A percentile compares a stretch with the other conserved stretches of the same genome.
phyloP scores from a whole-genome alignment of 805 yeast genomes.

The Hanseniaspora pseudoguilliermondii region DNA sequence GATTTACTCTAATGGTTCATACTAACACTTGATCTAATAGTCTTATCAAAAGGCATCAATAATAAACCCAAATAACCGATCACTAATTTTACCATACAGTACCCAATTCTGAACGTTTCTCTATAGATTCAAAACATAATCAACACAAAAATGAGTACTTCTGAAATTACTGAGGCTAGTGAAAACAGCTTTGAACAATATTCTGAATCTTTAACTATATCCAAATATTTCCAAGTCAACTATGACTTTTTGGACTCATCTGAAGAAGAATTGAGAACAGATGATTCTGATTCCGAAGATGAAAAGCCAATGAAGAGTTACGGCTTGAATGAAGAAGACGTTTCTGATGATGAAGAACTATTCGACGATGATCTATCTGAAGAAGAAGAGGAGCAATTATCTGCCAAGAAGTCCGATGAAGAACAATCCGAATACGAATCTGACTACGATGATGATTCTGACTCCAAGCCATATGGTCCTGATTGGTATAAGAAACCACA shows the following conservation, averaged over 20 bases:
- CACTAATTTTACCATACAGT: not conserved
- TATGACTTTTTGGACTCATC: constrained; percentile 34
- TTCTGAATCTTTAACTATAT: constrained; percentile 37
- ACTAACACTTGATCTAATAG: no score
- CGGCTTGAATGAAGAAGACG: constrained; percentile 23
- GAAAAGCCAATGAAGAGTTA: constrained; percentile 21
- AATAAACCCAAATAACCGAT: not conserved
- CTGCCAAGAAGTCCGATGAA: constrained; percentile 21
- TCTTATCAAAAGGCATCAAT: no score
- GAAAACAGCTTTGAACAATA: not conserved
- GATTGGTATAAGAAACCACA: constrained; percentile 34
- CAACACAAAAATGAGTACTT: not conserved
- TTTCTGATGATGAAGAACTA: constrained; percentile 25
- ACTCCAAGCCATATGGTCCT: constrained; percentile 33
- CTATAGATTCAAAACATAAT: not conserved
- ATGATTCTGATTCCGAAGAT: constrained; percentile 23
- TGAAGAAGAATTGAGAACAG: constrained; percentile 29
- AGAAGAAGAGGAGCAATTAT: constrained; percentile 18
- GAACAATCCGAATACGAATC: constrained; percentile 28
- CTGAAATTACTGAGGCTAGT: not conserved
- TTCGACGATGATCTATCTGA: constrained; percentile 23
- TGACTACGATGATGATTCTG: constrained; percentile 34
- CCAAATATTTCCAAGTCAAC: constrained; percentile 73
- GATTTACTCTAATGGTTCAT: no score
- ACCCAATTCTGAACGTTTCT: no score